Conservation (phyloP, 2,329 filamentous ascomycete genomes). For the Dryadomyces sulphureus region DNA sequence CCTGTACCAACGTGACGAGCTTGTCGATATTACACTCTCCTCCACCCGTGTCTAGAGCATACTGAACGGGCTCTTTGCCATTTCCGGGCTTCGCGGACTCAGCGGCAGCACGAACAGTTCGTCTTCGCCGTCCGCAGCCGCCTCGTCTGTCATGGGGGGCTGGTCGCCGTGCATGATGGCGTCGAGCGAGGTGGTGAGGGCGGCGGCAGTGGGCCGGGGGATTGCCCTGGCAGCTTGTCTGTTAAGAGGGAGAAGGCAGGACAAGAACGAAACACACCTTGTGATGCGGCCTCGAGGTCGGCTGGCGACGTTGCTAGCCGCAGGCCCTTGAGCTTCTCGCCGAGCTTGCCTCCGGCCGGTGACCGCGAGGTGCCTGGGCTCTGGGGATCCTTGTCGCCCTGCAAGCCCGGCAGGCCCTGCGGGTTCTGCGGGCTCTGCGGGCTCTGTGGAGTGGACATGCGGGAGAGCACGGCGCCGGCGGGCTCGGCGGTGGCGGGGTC, state of each 20-base stretch:
- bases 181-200: conserved; percentile 18
- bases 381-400: background rate
- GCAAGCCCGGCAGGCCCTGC: conserved; percentile 8
- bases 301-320: conserved; percentile 60
- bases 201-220: too few relatives aligned
- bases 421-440: conserved; percentile 9
- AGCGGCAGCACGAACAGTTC: conserved; percentile 79
- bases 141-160: background rate
- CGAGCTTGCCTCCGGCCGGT: conserved; percentile 51
- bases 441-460: conserved; percentile 6
- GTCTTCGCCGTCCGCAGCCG: conserved; percentile 46
- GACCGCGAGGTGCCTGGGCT: conserved; percentile 28
- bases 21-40: background rate
- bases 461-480: background rate
- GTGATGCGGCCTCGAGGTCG: conserved; percentile 39
- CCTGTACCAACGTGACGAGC: background rate
- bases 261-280: conserved; percentile 27
- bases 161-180: conserved; percentile 22
- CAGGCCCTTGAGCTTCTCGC: conserved; percentile 67
- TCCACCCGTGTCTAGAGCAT: conserved; percentile 20
- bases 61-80: conserved; percentile 70
- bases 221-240: background rate
- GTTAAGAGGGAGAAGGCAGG: background rate
- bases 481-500: conserved; percentile 11
- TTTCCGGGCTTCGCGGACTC: conserved; percentile 74